Evolutionary conservation across 2,329 filamentous ascomycete genomes (phyloP).

Genomic region (Colletotrichum sp.): DNA sequence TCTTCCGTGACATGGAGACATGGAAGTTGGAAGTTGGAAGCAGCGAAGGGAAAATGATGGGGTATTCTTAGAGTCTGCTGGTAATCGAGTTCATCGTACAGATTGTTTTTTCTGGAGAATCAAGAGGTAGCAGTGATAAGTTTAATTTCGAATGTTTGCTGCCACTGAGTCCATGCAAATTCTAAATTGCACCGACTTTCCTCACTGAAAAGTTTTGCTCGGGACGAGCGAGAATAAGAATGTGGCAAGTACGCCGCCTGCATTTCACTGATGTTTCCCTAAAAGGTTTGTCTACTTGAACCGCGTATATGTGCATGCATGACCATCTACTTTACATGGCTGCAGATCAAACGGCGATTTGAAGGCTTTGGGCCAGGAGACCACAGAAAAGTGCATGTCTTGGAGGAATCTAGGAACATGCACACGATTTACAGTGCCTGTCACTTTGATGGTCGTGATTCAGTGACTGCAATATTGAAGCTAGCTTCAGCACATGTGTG

Average conservation of each 20-base stretch:
- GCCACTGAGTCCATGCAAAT: not conserved
- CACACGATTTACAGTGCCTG: not conserved
- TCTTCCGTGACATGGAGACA: not conserved
- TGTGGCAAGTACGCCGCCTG: not conserved
- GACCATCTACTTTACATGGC: not conserved
- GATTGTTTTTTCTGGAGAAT: not conserved
- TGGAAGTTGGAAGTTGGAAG: not conserved
- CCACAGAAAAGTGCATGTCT: not conserved
- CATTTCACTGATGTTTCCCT: not conserved
- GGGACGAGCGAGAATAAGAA: not conserved
- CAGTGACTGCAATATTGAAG: not conserved
- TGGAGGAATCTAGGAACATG: not conserved
- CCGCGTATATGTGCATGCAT: not conserved
- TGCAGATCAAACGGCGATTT: not conserved
- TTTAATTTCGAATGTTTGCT: not conserved
- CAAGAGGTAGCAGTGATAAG: not conserved
- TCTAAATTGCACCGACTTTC: not conserved
- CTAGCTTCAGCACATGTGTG: not conserved
- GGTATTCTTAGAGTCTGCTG: not conserved
- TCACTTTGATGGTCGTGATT: not conserved
- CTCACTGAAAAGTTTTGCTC: rapidly evolving
- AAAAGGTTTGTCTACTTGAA: not conserved
- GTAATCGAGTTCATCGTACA: not conserved
- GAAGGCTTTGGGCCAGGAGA: not conserved
- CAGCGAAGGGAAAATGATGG: not conserved